These are phyloP conservation scores for Phyllosticta citribraziliensis DNA, from an alignment of 2,329 filamentous ascomycete genomes.

Conservation along the genomic window DNA sequence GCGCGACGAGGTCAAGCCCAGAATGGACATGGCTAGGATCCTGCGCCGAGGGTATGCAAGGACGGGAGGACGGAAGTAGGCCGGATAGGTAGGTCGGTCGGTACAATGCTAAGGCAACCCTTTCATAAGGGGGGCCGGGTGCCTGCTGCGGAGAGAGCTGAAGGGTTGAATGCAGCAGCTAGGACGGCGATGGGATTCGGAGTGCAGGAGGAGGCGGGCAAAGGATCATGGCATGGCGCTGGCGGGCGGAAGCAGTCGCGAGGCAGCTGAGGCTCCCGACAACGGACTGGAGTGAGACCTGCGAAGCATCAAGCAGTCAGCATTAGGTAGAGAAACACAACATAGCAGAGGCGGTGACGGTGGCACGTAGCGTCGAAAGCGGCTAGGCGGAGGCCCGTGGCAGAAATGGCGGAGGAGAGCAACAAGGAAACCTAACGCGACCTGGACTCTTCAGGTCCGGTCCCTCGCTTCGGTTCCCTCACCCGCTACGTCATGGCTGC, in stretches of 20 bases:
- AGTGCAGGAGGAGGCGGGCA: background rate
- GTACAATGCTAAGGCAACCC: background rate
- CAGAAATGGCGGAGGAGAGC: background rate
- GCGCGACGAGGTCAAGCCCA: constrained; percentile 3
- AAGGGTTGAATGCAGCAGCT: background rate
- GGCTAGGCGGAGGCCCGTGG: background rate
- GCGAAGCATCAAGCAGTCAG: background rate
- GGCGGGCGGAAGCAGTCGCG: background rate
- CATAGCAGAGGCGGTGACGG: background rate
- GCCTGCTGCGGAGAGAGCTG: background rate
- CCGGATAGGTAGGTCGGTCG: background rate
- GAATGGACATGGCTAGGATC: constrained; percentile 4
- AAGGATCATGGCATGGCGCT: background rate
- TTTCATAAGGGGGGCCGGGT: background rate
- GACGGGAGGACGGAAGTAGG: background rate
- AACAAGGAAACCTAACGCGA: no score
- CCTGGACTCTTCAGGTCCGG: no score
- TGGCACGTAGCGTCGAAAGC: background rate
- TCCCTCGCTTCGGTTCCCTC: background rate
- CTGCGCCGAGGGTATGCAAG: background rate
- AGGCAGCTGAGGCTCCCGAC: background rate
- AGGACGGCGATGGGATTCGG: background rate
- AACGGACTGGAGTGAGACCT: background rate
- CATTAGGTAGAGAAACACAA: no score
- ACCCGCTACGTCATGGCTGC: background rate